Evolutionary conservation across 768 basidiomycete genomes (phyloP).

Genomic region (Amanita inopinata): DNA sequence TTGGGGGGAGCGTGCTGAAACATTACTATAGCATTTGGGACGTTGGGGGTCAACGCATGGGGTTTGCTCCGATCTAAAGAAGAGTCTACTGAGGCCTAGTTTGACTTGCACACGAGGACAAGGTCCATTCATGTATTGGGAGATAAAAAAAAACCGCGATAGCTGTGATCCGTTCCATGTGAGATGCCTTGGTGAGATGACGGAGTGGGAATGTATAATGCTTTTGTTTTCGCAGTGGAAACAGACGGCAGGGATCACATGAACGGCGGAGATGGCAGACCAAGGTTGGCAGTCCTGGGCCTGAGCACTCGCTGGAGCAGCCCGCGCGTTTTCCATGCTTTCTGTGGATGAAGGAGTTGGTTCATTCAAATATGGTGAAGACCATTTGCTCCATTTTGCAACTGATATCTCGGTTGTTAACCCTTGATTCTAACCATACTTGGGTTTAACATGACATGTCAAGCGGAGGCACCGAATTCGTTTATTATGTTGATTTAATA

Average conservation of each 20-base stretch:
- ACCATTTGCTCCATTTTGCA: too few species aligned
- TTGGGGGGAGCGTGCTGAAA: slow-evolving; percentile 48
- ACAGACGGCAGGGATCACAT: neutral
- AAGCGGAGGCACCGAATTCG: too few species aligned
- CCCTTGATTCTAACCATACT: too few species aligned
- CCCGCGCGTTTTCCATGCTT: neutral
- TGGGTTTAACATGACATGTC: too few species aligned
- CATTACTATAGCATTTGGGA: slow-evolving; percentile 56
- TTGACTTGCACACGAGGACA: neutral
- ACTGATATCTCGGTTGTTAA: too few species aligned
- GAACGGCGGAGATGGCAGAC: neutral
- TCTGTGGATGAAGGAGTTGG: neutral
- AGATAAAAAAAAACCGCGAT: too few species aligned
- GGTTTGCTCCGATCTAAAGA: slow-evolving; percentile 38
- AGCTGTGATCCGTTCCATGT: neutral
- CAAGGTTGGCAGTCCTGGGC: neutral
- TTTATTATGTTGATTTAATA: too few species aligned
- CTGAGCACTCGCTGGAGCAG: neutral
- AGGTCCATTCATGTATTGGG: neutral
- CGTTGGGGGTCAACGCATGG: slow-evolving; percentile 36
- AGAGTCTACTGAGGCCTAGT: neutral
- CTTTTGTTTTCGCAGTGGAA: too few species aligned
- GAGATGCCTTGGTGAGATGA: too few species aligned
- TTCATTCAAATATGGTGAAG: neutral
- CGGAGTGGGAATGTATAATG: too few species aligned